A percentile compares a stretch with the other conserved stretches of the same genome.
Evolutionary conservation across 305 asterid species (phyloP).

Genomic region (Fraxinus angustifolia): DNA sequence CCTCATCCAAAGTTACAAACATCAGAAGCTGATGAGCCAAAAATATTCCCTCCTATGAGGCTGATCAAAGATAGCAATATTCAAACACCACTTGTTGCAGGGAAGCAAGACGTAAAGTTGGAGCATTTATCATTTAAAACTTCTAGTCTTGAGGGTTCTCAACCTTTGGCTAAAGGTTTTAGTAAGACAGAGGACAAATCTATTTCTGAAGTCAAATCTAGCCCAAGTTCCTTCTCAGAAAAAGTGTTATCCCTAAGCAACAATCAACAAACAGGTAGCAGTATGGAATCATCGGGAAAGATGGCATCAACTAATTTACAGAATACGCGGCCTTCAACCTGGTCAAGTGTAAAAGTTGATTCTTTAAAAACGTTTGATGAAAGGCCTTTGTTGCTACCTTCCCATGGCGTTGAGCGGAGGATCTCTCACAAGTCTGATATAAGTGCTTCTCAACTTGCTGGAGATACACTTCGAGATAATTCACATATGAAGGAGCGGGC

Average conservation of each 20-base stretch:
- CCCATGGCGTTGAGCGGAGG: slow-evolving; percentile 15
- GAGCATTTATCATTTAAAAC: slow-evolving; percentile 23
- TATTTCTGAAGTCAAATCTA: slow-evolving; percentile 38
- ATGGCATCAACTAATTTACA: slow-evolving; percentile 26
- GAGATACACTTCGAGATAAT: slow-evolving; percentile 34
- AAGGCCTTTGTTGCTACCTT: slow-evolving; percentile 16
- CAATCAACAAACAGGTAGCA: slow-evolving; percentile 26
- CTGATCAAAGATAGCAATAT: slow-evolving; percentile 24
- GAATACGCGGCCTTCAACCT: neutral
- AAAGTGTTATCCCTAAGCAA: slow-evolving; percentile 31
- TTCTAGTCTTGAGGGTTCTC: slow-evolving; percentile 21
- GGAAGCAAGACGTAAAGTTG: slow-evolving; percentile 20
- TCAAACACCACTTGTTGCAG: slow-evolving; percentile 15
- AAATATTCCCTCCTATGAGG: slow-evolving; percentile 20
- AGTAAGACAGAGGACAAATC: slow-evolving; percentile 28
- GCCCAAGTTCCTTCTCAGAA: slow-evolving; percentile 32
- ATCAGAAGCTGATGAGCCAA: slow-evolving; percentile 31
- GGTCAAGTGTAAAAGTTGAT: neutral
- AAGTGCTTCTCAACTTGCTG: slow-evolving; percentile 30
- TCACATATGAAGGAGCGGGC: slow-evolving; percentile 39
- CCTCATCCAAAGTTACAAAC: slow-evolving; percentile 29
- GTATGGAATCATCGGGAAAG: slow-evolving; percentile 36
- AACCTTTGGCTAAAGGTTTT: slow-evolving; percentile 16
- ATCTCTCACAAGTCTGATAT: slow-evolving; percentile 19
- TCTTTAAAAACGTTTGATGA: slow-evolving; percentile 15